These are phyloP conservation scores for Gossypium thurberi DNA, from an alignment of 345 rosid genomes.

Conservation along the genomic window DNA sequence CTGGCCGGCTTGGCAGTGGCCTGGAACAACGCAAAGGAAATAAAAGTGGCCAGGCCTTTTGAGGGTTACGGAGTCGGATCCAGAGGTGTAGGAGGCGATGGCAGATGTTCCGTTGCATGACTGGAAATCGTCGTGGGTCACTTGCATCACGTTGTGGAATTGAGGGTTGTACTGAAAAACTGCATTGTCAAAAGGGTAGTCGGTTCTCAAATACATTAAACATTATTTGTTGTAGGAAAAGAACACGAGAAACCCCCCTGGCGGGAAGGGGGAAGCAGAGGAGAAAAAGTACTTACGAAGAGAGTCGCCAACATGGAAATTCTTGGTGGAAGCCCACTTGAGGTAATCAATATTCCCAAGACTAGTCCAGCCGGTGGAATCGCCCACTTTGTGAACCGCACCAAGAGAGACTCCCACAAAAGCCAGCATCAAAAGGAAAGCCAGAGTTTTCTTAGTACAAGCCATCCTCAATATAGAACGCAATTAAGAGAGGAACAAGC, in stretches of 20 bases:
- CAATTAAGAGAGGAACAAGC: neutral
- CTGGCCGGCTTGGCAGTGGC: constrained; percentile 31
- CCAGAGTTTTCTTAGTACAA: neutral
- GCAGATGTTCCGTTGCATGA: constrained; percentile 25
- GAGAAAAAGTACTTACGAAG: neutral
- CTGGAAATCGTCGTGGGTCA: constrained; percentile 15
- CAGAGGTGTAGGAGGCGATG: constrained; percentile 18
- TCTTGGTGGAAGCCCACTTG: constrained; percentile 6
- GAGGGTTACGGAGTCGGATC: constrained; percentile 20
- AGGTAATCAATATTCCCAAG: constrained; percentile 13
- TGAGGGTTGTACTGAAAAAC: constrained; percentile 26
- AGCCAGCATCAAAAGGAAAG: constrained; percentile 1
- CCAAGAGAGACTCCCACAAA: constrained; percentile 6
- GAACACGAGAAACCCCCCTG: neutral
- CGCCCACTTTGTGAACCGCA: constrained; percentile 20
- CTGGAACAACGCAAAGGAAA: constrained; percentile 25
- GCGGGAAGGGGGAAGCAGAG: neutral
- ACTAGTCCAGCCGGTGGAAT: constrained; percentile 23
- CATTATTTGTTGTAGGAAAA: neutral
- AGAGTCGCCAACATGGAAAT: constrained; percentile 5
- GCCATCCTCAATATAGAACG: neutral
- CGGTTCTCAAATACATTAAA: neutral
- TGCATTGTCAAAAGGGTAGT: neutral
- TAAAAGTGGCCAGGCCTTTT: constrained; percentile 20
- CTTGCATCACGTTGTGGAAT: constrained; percentile 31